phyloP scores from a whole-genome alignment of 768 basidiomycete genomes.

The Lactifluus pinguis region DNA sequence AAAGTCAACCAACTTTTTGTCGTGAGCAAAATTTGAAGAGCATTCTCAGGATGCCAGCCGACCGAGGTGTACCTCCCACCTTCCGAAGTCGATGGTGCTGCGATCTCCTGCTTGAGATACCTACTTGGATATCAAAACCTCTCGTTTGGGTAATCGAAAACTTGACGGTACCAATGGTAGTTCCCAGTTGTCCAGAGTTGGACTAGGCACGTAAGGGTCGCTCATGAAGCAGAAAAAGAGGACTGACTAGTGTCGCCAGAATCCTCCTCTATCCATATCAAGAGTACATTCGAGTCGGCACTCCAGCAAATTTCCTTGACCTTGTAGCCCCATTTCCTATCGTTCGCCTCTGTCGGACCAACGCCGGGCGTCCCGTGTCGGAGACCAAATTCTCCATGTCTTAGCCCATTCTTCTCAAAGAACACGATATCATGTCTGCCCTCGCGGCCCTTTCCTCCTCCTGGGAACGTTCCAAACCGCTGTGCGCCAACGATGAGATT shows the following conservation, averaged over 20 bases:
- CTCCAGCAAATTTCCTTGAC: constrained; percentile 81
- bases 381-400: constrained; percentile 83
- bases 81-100: constrained; percentile 28
- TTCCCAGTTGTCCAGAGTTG: constrained; percentile 94
- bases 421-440: constrained; percentile 82
- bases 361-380: constrained; percentile 27
- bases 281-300: constrained; percentile 76
- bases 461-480: constrained; percentile 62
- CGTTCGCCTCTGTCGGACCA: constrained; percentile 23
- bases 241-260: constrained; percentile 61
- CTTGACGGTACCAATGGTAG: constrained; percentile 69
- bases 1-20: constrained; percentile 45
- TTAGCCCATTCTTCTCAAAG: constrained; percentile 89
- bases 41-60: constrained; percentile 81
- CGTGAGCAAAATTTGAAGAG: constrained; percentile 54
- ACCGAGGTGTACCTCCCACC: constrained; percentile 60
- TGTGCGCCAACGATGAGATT: constrained; percentile 78
- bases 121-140: constrained; percentile 29
- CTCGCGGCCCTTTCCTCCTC: constrained; percentile 55
- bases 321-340: constrained; percentile 52
- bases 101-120: constrained; percentile 90
- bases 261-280: constrained; percentile 71
- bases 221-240: constrained; percentile 3
- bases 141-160: neutral
- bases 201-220: constrained; percentile 36